phyloP scores from a whole-genome alignment of 2,329 filamentous ascomycete genomes.

The Ilyonectria robusta region DNA sequence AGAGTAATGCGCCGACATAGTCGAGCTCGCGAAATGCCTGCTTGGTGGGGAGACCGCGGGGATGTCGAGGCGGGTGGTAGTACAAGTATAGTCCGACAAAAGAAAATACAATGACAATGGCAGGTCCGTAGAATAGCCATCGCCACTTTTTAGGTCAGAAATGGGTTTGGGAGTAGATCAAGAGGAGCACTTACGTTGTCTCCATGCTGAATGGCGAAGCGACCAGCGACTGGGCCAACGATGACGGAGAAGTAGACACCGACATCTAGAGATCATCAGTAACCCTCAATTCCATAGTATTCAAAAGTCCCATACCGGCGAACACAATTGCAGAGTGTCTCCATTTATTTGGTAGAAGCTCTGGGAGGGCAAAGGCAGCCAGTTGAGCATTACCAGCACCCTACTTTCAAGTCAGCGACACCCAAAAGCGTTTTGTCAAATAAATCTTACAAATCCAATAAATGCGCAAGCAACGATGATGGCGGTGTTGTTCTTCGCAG shows the following conservation, averaged over 20 bases:
- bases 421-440: not conserved
- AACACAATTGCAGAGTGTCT: conserved; percentile 60
- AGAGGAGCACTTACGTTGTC: conserved; percentile 37
- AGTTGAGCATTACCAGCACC: conserved; percentile 61
- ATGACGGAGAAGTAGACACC: conserved; percentile 61
- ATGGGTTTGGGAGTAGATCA: not conserved
- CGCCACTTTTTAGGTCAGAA: conserved; percentile 50
- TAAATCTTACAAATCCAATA: conserved; percentile 53
- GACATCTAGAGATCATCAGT: conserved; percentile 45
- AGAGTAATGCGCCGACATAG: conserved; percentile 56
- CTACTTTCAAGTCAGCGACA: conserved; percentile 4
- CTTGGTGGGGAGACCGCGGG: conserved; percentile 52
- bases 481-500: conserved; percentile 55
- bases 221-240: conserved; percentile 60
- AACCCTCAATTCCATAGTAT: not conserved
- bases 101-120: conserved; percentile 59
- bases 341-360: conserved; percentile 65
- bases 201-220: conserved; percentile 56
- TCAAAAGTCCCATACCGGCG: conserved; percentile 39
- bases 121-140: conserved; percentile 61
- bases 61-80: conserved; percentile 52
- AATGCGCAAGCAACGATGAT: conserved; percentile 58
- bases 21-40: conserved; percentile 55
- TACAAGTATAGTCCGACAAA: conserved; percentile 58
- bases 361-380: conserved; percentile 61